A percentile compares a stretch with the other conserved stretches of the same genome.
Conservation (phyloP, 2,329 filamentous ascomycete genomes). For the Aspergillus clavatus region DNA sequence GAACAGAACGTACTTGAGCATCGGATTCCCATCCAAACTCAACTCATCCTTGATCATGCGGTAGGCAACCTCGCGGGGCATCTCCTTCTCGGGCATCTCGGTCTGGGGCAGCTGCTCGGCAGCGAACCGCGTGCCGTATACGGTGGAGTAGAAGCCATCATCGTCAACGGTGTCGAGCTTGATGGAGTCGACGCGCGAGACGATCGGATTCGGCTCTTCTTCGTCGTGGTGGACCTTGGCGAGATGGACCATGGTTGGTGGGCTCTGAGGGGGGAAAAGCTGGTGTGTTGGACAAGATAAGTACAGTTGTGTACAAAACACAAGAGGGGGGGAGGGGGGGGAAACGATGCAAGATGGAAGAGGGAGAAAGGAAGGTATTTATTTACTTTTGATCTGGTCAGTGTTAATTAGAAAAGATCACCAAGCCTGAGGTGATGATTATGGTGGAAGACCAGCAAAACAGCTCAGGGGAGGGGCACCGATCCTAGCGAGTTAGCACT, state of each 20-base stretch:
- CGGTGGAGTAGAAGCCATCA: constrained; percentile 62
- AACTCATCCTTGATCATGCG: constrained; percentile 95
- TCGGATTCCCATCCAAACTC: constrained; percentile 84
- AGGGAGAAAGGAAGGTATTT: not conserved
- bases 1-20: constrained; percentile 52
- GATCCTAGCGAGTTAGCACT: too few species aligned
- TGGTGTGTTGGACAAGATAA: not conserved
- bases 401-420: too few species aligned
- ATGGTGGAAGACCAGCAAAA: too few species aligned
- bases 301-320: too few species aligned
- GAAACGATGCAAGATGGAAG: not conserved
- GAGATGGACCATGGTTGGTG: constrained; percentile 38
- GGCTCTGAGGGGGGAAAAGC: not conserved
- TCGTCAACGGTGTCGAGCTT: constrained; percentile 41
- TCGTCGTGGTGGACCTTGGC: constrained; percentile 35
- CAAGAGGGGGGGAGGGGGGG: not conserved
- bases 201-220: constrained; percentile 32
- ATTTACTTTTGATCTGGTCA: not conserved
- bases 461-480: not conserved
- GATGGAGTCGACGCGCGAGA: constrained; percentile 45
- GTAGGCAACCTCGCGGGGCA: constrained; percentile 91
- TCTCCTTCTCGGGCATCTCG: constrained; percentile 84
- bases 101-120: constrained; percentile 71
- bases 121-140: constrained; percentile 85
- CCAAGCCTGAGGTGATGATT: too few species aligned